Conservation (phyloP, 208 protist genomes). For the Acanthamoeba royreba region DNA sequence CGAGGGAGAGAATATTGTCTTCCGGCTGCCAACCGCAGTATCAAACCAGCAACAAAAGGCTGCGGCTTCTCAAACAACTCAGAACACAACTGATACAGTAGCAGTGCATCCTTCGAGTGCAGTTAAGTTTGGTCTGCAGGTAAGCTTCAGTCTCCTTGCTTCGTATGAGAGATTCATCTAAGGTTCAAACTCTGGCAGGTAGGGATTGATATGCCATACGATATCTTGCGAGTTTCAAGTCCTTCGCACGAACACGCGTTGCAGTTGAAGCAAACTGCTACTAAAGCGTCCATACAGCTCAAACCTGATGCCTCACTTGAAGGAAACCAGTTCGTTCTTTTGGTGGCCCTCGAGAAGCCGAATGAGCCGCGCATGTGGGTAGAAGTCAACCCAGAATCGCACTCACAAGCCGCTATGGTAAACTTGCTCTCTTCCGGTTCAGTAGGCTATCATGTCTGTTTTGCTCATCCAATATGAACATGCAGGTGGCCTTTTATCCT, state of each 20-base stretch:
- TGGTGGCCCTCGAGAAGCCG: slow-evolving; percentile 51
- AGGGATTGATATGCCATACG: slow-evolving; percentile 63
- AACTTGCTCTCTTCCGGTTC: neutral
- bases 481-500: slow-evolving; percentile 73
- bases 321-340: slow-evolving; percentile 26
- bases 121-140: neutral
- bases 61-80: neutral
- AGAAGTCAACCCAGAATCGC: slow-evolving; percentile 38
- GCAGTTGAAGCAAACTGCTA: slow-evolving; percentile 56
- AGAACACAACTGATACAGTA: neutral
- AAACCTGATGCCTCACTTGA: neutral
- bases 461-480: neutral
- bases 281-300: slow-evolving; percentile 59
- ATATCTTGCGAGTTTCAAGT: slow-evolving; percentile 40
- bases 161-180: neutral
- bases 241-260: slow-evolving; percentile 51
- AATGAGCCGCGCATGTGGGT: slow-evolving; percentile 72
- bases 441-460: neutral
- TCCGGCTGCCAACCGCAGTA: slow-evolving; percentile 55
- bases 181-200: neutral
- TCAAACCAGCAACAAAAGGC: neutral
- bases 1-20: slow-evolving; percentile 54
- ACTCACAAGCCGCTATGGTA: neutral
- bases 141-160: neutral
- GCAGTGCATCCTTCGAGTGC: neutral